Conservation (phyloP, 768 basidiomycete genomes). For the Stropharia rugosoannulata region DNA sequence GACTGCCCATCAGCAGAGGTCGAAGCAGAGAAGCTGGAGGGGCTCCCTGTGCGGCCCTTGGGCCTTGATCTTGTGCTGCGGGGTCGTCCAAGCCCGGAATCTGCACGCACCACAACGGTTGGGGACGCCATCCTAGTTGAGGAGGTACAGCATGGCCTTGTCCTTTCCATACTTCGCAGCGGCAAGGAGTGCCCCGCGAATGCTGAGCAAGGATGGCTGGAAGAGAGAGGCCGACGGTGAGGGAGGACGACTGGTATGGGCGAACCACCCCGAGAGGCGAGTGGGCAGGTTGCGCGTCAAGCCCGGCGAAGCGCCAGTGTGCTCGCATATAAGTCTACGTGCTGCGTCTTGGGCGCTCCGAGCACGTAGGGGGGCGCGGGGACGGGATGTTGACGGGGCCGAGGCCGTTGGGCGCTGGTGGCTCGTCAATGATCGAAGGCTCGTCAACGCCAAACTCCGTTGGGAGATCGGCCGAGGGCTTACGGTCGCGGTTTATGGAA, state of each 20-base stretch:
- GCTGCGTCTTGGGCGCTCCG: slow-evolving; percentile 48
- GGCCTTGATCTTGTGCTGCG: background rate
- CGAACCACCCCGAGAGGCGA: slow-evolving; percentile 78
- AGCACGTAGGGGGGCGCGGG: slow-evolving; percentile 53
- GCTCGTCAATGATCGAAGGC: slow-evolving; percentile 68
- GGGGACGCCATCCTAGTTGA: slow-evolving; percentile 87
- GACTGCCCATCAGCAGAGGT: background rate
- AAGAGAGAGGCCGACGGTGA: slow-evolving; percentile 70
- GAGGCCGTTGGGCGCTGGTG: slow-evolving; percentile 39
- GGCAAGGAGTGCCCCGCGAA: slow-evolving; percentile 40
- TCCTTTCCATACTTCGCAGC: slow-evolving; percentile 77
- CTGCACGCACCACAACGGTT: slow-evolving; percentile 79
- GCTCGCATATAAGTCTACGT: slow-evolving; percentile 6
- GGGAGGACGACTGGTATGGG: slow-evolving; percentile 73
- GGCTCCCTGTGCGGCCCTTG: background rate
- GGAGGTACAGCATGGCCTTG: slow-evolving; percentile 85
- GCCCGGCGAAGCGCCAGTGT: background rate
- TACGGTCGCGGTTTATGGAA: too few relatives aligned
- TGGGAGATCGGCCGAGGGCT: too few relatives aligned
- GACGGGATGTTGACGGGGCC: slow-evolving; percentile 1
- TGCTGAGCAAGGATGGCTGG: slow-evolving; percentile 55
- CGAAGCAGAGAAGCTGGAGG: background rate
- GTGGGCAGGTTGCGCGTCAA: slow-evolving; percentile 73
- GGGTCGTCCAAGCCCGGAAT: slow-evolving; percentile 68
- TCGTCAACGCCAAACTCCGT: slow-evolving; percentile 40